Evolutionary conservation across 1,284 basidiomycete species (phyloP), one percentile per base, ranked within the genome.

Genomic region (Rhodotorula sp.): DNA sequence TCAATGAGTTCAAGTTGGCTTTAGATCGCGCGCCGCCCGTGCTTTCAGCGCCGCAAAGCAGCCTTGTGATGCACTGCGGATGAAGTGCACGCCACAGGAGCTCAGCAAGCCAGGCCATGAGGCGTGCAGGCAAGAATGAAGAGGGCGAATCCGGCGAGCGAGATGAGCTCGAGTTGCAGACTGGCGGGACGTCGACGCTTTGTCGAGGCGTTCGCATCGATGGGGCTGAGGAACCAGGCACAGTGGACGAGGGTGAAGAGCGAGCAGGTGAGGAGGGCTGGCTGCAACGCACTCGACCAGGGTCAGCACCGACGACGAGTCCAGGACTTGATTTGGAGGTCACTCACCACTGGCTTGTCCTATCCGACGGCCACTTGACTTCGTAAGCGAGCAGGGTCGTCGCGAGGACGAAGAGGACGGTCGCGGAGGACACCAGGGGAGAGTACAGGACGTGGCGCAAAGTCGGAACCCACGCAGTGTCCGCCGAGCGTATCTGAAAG

Each of bases 71-170:
- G 50, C 52, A 2, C 28, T 28, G 31, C 69, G 68, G 5, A 61
- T 65, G 47, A 65, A 58, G 52, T 62, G 65, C 31, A 59, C 63
- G 26, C 66, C 66, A 18, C 69, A 68, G 8, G 7, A 56, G 0
- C 16, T 11, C 30, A 62, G 28, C 31, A 71, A 28, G 1, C 69
- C 69, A 4, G 69, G 69, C 37, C 66, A 68, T 26, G 59, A 44
- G 6, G 48, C n/a, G 53, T 65, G 59, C 13, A 71, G 52, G 18
- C 68, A 40, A 1, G 31, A 46, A 37, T 53, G 47, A 69, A 66
- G 2, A 69, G 46, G 40, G 13, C 52, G 18, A 59, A 26, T 9
- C 50, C 26, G 56, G 26, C 18, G 31, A 63, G 51, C 16, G 57
- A 52, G 20, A 20, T 34, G 44, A 62, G 34, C 31, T 65, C 64